These are phyloP conservation scores for Cucurbita maxima DNA, from an alignment of 306 rosid species.

Conservation along the genomic window DNA sequence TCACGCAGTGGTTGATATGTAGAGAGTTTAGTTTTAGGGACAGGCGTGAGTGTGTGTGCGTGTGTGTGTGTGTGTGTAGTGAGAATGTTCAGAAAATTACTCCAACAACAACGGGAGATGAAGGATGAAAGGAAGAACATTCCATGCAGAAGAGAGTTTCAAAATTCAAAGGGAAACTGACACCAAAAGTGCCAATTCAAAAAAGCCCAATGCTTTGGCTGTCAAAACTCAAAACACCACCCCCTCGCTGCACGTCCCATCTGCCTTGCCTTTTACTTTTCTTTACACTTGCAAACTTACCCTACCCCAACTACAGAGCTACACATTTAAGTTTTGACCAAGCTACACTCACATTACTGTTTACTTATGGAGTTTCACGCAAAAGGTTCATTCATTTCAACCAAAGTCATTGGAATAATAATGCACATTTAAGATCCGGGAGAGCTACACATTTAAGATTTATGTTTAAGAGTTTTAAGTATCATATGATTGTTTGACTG, in stretches of 20 bases:
- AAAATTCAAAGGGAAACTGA: neutral
- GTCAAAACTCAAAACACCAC: neutral
- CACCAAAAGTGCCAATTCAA: neutral
- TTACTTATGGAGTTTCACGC: neutral
- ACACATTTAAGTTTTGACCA: neutral
- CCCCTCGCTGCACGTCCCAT: neutral
- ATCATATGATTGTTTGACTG: neutral
- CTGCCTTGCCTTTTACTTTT: neutral
- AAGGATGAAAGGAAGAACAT: neutral
- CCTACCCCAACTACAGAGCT: neutral
- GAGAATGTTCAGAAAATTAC: neutral
- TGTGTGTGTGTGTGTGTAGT: neutral
- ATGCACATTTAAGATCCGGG: no score
- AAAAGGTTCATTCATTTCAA: no score
- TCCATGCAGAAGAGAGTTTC: neutral
- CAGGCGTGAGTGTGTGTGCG: neutral
- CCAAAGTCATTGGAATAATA: no score
- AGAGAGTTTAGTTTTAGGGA: neutral
- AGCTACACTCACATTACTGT: neutral
- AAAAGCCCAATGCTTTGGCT: neutral
- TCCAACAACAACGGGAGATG: neutral
- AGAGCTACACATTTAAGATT: no score
- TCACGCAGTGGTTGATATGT: neutral
- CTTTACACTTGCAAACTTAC: neutral
- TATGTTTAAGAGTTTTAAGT: no score